Conservation (phyloP, 23 red algal genomes). For the Chondrus crispus region DNA sequence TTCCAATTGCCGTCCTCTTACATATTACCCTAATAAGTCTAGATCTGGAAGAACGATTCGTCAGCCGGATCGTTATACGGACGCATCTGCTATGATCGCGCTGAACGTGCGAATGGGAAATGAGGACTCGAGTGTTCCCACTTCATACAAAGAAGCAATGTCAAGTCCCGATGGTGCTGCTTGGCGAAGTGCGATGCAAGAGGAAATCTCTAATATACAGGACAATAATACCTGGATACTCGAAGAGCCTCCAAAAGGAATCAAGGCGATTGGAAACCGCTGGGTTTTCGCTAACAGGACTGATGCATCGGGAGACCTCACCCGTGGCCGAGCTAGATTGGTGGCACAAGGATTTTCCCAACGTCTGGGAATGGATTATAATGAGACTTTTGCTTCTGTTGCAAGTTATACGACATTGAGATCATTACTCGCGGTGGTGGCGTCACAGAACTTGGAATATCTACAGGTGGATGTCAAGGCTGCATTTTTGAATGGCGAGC, state of each 20-base stretch:
- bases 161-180: not conserved
- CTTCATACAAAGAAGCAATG: not conserved
- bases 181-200: not conserved
- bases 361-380: constrained; percentile 8
- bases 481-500: constrained; percentile 37
- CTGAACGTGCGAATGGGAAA: not conserved
- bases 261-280: not conserved
- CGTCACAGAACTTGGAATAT: not conserved
- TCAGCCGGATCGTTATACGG: not conserved
- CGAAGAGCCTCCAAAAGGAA: not conserved
- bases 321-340: constrained; percentile 6
- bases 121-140: not conserved
- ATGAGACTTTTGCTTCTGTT: constrained; percentile 1
- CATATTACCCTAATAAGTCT: not conserved
- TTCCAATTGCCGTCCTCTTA: no score
- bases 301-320: not conserved
- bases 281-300: not conserved
- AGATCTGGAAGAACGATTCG: not conserved
- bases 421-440: not conserved
- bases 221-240: not conserved
- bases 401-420: not conserved
- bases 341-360: constrained; percentile 3
- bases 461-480: constrained; percentile 26
- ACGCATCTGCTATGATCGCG: not conserved
- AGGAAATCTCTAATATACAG: not conserved